These are phyloP conservation scores for Metschnikowia amazonensis DNA, from an alignment of 805 yeast species.

Conservation along the genomic window DNA sequence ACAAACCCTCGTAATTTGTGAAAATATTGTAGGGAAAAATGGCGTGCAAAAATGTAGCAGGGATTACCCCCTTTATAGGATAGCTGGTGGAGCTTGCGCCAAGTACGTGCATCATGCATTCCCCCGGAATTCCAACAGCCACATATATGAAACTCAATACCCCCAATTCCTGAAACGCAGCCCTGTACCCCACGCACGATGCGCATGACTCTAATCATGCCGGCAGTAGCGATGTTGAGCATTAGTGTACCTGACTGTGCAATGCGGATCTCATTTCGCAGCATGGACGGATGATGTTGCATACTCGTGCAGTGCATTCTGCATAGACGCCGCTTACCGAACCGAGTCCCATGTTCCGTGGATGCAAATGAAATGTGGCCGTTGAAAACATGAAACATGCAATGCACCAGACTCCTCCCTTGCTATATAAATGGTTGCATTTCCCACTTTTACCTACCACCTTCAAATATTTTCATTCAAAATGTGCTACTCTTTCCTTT, in stretches of 20 bases:
- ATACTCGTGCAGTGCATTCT: neutral
- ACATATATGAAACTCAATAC: neutral
- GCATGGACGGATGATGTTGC: neutral
- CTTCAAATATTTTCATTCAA: too few relatives aligned
- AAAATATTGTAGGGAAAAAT: too few relatives aligned
- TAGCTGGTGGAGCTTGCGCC: neutral
- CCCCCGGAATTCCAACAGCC: neutral
- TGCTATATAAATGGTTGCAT: too few relatives aligned
- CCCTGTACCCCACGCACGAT: neutral
- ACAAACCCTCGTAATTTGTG: too few relatives aligned
- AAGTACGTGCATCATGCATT: neutral
- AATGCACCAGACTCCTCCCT: neutral
- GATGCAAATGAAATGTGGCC: neutral
- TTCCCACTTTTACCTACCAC: too few relatives aligned
- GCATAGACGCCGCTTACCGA: neutral
- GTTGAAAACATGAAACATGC: neutral
- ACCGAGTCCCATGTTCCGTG: neutral
- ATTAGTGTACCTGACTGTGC: neutral
- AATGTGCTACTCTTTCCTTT: neutral
- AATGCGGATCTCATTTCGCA: neutral
- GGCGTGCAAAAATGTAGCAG: neutral
- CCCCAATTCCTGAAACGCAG: too few relatives aligned
- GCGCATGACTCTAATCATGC: neutral
- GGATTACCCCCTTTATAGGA: neutral
- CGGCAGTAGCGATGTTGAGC: neutral